Percentiles rank a stretch among this genome's conserved stretches.
phyloP scores from a whole-genome alignment of 2,329 filamentous ascomycete species.

The Monilinia fructigena region DNA sequence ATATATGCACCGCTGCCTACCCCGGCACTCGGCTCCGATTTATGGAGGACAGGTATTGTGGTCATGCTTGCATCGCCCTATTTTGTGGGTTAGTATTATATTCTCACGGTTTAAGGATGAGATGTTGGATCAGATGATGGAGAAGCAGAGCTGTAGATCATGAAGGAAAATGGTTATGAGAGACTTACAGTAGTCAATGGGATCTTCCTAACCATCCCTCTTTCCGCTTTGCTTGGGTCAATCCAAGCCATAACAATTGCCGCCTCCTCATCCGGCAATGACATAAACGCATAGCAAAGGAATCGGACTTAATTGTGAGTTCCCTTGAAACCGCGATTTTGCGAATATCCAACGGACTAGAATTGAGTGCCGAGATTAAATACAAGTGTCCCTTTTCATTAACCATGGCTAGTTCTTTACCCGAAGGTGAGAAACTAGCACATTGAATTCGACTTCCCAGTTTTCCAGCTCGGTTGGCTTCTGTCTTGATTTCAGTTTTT shows the following conservation, averaged over 20 bases:
- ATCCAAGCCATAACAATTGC: constrained; percentile 44
- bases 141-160: background rate
- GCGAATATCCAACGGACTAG: constrained; percentile 43
- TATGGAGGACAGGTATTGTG: constrained; percentile 15
- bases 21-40: background rate
- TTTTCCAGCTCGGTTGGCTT: constrained; percentile 39
- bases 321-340: constrained; percentile 42
- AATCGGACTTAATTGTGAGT: constrained; percentile 43
- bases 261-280: constrained; percentile 41
- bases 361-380: constrained; percentile 43
- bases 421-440: constrained; percentile 43
- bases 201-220: constrained; percentile 41
- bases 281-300: constrained; percentile 44
- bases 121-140: background rate
- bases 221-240: constrained; percentile 40
- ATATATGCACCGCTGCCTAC: background rate
- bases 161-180: background rate
- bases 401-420: constrained; percentile 44
- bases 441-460: constrained; percentile 44
- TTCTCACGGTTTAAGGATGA: background rate
- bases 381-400: constrained; percentile 46
- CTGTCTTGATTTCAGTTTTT: constrained; percentile 42
- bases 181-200: constrained; percentile 27
- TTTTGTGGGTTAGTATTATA: background rate
- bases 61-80: background rate